phyloP scores from a whole-genome alignment of 108 stramenopile genomes.

The Skeletonema potamos region DNA sequence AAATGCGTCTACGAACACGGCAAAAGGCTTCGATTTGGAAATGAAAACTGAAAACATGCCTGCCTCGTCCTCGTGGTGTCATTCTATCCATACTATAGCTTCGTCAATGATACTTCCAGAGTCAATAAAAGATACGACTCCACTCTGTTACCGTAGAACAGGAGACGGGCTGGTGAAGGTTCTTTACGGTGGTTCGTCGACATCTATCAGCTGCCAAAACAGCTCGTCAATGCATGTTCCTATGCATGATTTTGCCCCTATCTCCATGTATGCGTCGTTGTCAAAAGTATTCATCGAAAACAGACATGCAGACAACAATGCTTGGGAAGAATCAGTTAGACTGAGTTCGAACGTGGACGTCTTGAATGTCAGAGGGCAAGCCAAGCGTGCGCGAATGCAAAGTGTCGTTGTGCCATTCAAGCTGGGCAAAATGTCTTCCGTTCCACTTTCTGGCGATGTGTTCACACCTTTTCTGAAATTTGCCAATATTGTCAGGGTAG shows the following conservation, averaged over 20 bases:
- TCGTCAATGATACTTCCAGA: constrained; percentile 18
- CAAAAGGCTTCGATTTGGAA: constrained; percentile 1
- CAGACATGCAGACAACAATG: background rate
- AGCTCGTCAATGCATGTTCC: constrained; percentile 1
- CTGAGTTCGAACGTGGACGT: background rate
- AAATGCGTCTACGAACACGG: background rate
- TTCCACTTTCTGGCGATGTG: background rate
- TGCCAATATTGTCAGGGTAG: background rate
- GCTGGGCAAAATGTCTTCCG: background rate
- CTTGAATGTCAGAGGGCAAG: background rate
- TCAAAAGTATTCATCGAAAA: constrained; percentile 1
- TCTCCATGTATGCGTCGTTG: constrained; percentile 15
- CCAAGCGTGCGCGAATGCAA: background rate
- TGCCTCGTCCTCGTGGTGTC: background rate
- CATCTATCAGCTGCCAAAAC: background rate
- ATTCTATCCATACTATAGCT: constrained; percentile 21
- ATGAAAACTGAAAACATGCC: background rate
- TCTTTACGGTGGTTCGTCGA: constrained; percentile 22
- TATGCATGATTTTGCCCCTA: constrained; percentile 11
- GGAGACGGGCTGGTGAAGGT: constrained; percentile 6
- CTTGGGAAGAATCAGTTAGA: constrained; percentile 8
- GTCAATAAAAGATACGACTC: constrained; percentile 9
- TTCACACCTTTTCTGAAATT: background rate
- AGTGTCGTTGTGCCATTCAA: constrained; percentile 24
- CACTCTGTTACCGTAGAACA: constrained; percentile 22